Base-by-base conservation (phyloP, 257 asterid species). In the Solanum chaucha region DNA sequence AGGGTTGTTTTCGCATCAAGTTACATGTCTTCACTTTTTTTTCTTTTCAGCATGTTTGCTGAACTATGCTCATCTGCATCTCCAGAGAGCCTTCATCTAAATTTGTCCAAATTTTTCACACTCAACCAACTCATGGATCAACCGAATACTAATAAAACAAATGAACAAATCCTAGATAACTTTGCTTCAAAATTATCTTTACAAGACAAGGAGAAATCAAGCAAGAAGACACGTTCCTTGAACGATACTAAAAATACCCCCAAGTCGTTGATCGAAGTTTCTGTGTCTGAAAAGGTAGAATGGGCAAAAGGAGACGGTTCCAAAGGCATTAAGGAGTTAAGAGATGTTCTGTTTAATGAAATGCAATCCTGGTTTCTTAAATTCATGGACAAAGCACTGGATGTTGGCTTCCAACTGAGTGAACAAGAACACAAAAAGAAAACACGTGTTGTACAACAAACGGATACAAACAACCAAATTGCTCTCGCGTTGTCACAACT, bases 51-150 rank as follows among this genome's bases (percentile, higher is more conserved):
- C 59, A 91, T 93, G 91, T 96, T 96, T 87, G 92, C 95, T 13
- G 96, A 96, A 82, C 93, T 96, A 34, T 89, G 90, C 82, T 87
- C 98, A 36, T 89, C 96, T 4, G 96, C 98, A 19, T 93, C 98
- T 2, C 94, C 97, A 5, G 95, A 92, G 61, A 93, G 90, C 38
- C 98, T 98, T 6, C 99, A 96, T 84, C 85, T 88, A 59, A 82
- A 88, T 81, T 86, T 96, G 55, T 86, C 95, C 59, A 95, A 92
- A 89, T 96, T 96, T 95, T 96, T 95, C 84, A 71, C 92, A 4
- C 97, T 96, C 86, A 90, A 92, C 85, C 94, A 91, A 68, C 93
- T 95, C 20, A 90, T 96, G 30, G 97, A 95, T 61, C 96, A 92
- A 77, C 86, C 92, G 38, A 92, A 91, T 46, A 64, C 94, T 14